A percentile compares a stretch with the other conserved stretches of the same genome.
phyloP scores from a whole-genome alignment of 352 stramenopile genomes.

The Globisporangium abappressorium region DNA sequence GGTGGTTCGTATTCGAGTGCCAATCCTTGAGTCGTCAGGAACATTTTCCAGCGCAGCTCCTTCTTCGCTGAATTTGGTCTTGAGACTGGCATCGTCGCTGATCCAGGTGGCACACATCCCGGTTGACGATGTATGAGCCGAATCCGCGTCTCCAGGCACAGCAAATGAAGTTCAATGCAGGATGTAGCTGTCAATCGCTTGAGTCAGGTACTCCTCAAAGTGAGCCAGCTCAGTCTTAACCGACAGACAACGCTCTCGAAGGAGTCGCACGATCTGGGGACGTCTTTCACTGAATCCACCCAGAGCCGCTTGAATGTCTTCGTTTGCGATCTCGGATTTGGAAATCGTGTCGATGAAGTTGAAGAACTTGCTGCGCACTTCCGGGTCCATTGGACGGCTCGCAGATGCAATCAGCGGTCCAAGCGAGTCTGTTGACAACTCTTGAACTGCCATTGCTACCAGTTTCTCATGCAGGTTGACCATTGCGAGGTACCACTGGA shows the following conservation, averaged over 20 bases:
- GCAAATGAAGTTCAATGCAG: too few relatives aligned
- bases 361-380: neutral
- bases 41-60: constrained; percentile 33
- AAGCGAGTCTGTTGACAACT: neutral
- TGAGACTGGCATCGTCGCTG: constrained; percentile 27
- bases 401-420: neutral
- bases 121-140: neutral
- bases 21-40: constrained; percentile 44
- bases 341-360: neutral
- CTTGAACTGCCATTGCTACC: neutral
- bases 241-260: neutral
- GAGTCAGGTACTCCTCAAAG: neutral
- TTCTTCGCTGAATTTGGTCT: constrained; percentile 24
- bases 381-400: neutral
- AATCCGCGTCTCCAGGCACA: neutral
- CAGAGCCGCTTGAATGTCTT: neutral
- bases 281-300: too few relatives aligned
- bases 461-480: neutral
- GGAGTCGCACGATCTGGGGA: neutral
- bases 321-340: neutral
- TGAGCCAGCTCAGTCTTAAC: neutral
- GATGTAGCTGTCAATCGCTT: neutral
- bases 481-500: neutral
- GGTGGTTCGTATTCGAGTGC: constrained; percentile 41
- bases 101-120: constrained; percentile 21